Base-by-base conservation (phyloP, 2,329 filamentous ascomycete genomes). In the Alternaria novae-zelandiae region DNA sequence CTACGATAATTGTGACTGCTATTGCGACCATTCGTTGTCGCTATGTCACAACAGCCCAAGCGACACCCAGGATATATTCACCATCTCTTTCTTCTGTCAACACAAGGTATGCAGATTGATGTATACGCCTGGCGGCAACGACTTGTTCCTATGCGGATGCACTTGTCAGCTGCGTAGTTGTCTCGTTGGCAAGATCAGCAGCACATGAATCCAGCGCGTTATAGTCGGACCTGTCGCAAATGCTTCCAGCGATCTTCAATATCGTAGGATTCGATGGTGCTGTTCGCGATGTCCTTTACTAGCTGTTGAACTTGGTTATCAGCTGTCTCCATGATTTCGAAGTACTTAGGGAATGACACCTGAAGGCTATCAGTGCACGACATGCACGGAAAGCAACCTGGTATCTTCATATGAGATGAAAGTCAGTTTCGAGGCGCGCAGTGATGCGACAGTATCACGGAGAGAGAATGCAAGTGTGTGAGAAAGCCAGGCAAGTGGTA, bases 91-190 rank as follows among this genome's bases (percentile, higher is more conserved):
- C 28, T n/a, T 12, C 6, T 0, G 1, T 9, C 8, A 1, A 11
- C 4, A n/a, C 6, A 0, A 3, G 13, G 4, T 17, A 23, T 0
- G 6, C 1, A 17, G 9, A 2, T 10, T 0, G 13, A 17, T 25
- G 49, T 53, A 25, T 41, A 12, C 30, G 2, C 2, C 20, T 12
- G 30, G 4, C 9, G 11, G 8, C 2, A 5, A 9, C 0, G 49
- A 12, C 2, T n/a, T 6, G 1, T 53, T 5, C 0, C 12, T 0
- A 30, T 15, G 0, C 2, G 9, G 47, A 36, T 28, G 17, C n/a
- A 5, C 5, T 4, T 9, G 25, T 6, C 9, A 9, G n/a, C n/a
- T 6, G 26, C 0, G 23, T 30, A 30, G 7, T 51, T 21, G 47
- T 51, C 47, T 12, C 8, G 13, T 2, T 4, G 12, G 20, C 15